These are phyloP conservation scores for Penicillium paxilli DNA, from an alignment of 495 filamentous ascomycete species.

Conservation along the genomic window DNA sequence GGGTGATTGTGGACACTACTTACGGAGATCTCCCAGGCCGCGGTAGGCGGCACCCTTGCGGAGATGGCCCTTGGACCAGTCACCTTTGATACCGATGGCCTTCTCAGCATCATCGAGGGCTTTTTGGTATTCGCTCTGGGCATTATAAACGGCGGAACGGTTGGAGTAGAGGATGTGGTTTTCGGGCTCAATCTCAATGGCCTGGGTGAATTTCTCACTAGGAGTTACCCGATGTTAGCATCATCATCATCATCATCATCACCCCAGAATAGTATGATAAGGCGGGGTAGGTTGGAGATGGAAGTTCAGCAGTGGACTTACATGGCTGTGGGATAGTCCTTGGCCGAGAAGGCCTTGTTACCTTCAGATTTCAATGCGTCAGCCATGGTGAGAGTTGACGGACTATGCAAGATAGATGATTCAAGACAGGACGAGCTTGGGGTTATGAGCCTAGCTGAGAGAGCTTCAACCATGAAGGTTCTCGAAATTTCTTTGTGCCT, in stretches of 20 bases:
- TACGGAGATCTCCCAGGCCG: conserved; percentile 79
- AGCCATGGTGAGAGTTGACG: conserved; percentile 41
- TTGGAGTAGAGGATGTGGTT: conserved; percentile 99
- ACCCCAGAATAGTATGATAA: conserved; percentile 10
- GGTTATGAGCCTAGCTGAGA: conserved; percentile 21
- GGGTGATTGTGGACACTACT: too few relatives aligned
- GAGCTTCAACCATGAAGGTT: conserved; percentile 31
- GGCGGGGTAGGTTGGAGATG: conserved; percentile 25
- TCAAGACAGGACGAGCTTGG: conserved; percentile 3
- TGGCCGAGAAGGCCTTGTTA: conserved; percentile 96
- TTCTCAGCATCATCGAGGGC: conserved; percentile 90
- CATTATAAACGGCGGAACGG: conserved; percentile 92
- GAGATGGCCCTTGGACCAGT: conserved; percentile 96
- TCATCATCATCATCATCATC: conserved; percentile 17
- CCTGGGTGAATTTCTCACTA: conserved; percentile 91
- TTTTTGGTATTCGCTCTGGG: conserved; percentile 79
- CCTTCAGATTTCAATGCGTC: conserved; percentile 86
- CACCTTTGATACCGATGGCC: conserved; percentile 89
- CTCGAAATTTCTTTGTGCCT: conserved; percentile 50
- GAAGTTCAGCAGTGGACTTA: conserved; percentile 48
- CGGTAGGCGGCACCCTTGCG: conserved; percentile 90
- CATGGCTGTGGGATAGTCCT: conserved; percentile 95
- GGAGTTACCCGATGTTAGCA: too few relatives aligned
- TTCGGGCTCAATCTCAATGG: conserved; percentile 79
- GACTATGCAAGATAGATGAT: conserved; percentile 5